Evolutionary conservation across 202 grass and related monocot species (phyloP), one percentile per base, ranked within the genome.

Genomic region (Panicum virgatum): DNA sequence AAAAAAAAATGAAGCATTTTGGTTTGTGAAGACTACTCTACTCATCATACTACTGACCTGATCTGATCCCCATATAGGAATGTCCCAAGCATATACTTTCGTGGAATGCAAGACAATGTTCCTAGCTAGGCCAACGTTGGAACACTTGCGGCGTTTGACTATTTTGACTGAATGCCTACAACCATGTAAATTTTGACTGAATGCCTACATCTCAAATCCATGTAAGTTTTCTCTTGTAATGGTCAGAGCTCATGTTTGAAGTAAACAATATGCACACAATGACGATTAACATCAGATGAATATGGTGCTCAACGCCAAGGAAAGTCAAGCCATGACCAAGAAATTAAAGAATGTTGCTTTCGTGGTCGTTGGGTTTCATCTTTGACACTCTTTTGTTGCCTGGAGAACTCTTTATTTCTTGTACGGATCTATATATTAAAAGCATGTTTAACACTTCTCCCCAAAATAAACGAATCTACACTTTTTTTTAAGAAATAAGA

Each of bases 131-230:
- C 69, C 23, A 70, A 45, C 51, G 51, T 46, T 59, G 78, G 78
- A 57, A 70, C 78, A 32, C 6, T 7, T 69, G 65, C 78, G 51
- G 26, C 51, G 65, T 80, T 58, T 80, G 38, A 59, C 51, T 70
- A 53, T 32, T 59, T 70, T 70, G 62, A 67, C 62, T n/a, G 14
- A 7, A 34, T 23, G 54, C n/a, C n/a, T 58, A 10, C 34, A 12
- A 26, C 52, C 58, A 39, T 9, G 8, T 12, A 16, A 3, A 18
- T 29, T 13, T 23, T 43, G n/a, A 68, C 10, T n/a, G n/a, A n/a
- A n/a, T n/a, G n/a, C n/a, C n/a, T n/a, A n/a, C n/a, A 13, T 68
- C 37, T 6, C 23, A 2, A 56, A 56, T 5, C 20, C 6, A 16
- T 20, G n/a, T 59, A 25, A 18, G 20, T 76, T 19, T 44, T 20